Conservation (phyloP, 176 grass and related monocot genomes). For the Aegilops tauschii region DNA sequence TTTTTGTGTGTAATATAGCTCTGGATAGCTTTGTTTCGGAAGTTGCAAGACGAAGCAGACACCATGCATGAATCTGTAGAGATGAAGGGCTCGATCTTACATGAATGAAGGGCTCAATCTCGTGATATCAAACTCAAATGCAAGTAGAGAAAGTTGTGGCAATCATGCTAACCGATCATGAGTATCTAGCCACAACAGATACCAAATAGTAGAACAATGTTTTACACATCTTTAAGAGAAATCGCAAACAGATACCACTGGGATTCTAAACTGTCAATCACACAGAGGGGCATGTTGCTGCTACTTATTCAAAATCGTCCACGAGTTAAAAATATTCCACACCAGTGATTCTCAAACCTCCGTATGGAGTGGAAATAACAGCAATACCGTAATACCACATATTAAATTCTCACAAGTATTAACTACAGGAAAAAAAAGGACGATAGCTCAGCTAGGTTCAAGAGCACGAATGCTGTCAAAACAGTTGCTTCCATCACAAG, state of each 20-base stretch:
- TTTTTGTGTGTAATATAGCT: neutral
- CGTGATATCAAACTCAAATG: neutral
- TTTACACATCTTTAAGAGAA: neutral
- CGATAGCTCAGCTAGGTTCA: neutral
- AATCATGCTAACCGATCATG: neutral
- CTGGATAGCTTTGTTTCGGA: neutral
- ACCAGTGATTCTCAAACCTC: neutral
- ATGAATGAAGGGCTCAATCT: neutral
- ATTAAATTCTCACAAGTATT: constrained; percentile 11
- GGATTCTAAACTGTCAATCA: neutral
- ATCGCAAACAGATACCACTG: neutral
- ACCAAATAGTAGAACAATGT: neutral
- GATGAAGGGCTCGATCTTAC: neutral
- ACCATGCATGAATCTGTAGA: neutral
- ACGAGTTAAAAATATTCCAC: neutral
- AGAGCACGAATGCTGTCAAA: neutral
- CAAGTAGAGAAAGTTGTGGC: neutral
- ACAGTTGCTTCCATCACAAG: constrained; percentile 46
- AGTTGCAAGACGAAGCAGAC: neutral
- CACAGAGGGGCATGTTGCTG: neutral
- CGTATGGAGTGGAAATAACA: constrained; percentile 1
- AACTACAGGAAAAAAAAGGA: neutral
- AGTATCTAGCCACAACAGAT: neutral
- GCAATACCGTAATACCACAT: neutral
- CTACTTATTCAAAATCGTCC: constrained; percentile 29